Percentiles rank a stretch among this genome's conserved stretches.
These are phyloP conservation scores for Sideroxylon spinosum DNA, from an alignment of 179 eudicot species.

Conservation along the genomic window DNA sequence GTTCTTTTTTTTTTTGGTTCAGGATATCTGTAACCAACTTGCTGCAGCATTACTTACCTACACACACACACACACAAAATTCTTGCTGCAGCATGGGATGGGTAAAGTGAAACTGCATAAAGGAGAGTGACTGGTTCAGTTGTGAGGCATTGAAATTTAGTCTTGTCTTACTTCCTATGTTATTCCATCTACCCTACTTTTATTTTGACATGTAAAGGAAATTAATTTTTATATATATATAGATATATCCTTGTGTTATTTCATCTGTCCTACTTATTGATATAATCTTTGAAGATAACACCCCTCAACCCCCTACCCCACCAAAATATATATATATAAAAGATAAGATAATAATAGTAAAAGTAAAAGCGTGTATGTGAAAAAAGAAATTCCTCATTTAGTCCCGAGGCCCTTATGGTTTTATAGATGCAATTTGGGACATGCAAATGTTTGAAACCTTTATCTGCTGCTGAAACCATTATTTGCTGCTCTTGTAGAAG, in stretches of 20 bases:
- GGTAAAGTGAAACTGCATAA: background rate
- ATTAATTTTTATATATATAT: too few relatives aligned
- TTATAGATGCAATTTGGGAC: background rate
- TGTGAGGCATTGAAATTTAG: background rate
- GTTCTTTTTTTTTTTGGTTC: background rate
- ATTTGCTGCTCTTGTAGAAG: background rate
- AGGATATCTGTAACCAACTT: background rate
- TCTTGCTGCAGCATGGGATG: constrained; percentile 5
- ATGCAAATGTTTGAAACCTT: background rate
- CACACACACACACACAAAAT: too few relatives aligned
- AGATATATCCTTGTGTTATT: too few relatives aligned
- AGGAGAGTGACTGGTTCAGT: background rate
- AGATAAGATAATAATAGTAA: too few relatives aligned
- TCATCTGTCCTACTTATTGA: background rate
- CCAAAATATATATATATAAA: too few relatives aligned
- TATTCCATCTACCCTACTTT: background rate
- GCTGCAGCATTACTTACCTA: background rate
- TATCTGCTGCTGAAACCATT: constrained; percentile 7
- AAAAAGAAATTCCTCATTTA: background rate
- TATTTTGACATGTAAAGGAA: too few relatives aligned
- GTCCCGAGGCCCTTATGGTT: background rate
- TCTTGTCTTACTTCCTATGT: background rate
- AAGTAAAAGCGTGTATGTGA: too few relatives aligned
- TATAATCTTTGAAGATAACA: background rate
- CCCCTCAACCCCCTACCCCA: too few relatives aligned